A percentile compares a stretch with the other conserved stretches of the same genome.
phyloP scores from a whole-genome alignment of 805 yeast species.

The Zygosaccharomyces rouxii region DNA sequence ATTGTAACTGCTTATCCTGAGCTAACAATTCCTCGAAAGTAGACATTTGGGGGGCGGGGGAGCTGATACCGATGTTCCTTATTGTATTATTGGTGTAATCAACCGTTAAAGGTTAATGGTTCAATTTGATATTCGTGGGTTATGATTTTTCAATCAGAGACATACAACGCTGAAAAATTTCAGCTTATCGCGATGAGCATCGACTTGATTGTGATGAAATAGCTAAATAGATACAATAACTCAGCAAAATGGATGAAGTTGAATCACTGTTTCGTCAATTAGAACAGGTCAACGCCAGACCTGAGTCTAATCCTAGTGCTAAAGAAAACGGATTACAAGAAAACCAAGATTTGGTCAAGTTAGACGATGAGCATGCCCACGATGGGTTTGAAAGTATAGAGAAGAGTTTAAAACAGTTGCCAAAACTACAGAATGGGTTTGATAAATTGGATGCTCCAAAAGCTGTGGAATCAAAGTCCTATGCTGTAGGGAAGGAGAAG shows the following conservation, averaged over 20 bases:
- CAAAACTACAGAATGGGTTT: slow-evolving; percentile 29
- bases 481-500: slow-evolving; percentile 10
- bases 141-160: neutral
- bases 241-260: slow-evolving; percentile 1
- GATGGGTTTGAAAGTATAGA: slow-evolving; percentile 30
- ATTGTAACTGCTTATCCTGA: slow-evolving; percentile 18
- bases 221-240: neutral
- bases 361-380: slow-evolving; percentile 17
- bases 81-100: neutral
- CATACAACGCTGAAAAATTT: slow-evolving; percentile 2
- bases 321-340: neutral
- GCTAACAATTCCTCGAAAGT: neutral
- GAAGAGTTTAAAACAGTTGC: slow-evolving; percentile 25
- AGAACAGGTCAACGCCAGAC: neutral
- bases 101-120: neutral
- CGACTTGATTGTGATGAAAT: neutral
- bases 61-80: no score
- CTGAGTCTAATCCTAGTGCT: neutral
- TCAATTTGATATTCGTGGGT: neutral
- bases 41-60: neutral
- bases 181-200: slow-evolving; percentile 8
- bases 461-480: slow-evolving; percentile 4
- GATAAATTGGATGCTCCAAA: slow-evolving; percentile 21
- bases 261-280: slow-evolving; percentile 1
- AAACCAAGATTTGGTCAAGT: slow-evolving; percentile 13